phyloP scores from a whole-genome alignment of 1,139 yeast species.

The Saccharomyces hybrid region DNA sequence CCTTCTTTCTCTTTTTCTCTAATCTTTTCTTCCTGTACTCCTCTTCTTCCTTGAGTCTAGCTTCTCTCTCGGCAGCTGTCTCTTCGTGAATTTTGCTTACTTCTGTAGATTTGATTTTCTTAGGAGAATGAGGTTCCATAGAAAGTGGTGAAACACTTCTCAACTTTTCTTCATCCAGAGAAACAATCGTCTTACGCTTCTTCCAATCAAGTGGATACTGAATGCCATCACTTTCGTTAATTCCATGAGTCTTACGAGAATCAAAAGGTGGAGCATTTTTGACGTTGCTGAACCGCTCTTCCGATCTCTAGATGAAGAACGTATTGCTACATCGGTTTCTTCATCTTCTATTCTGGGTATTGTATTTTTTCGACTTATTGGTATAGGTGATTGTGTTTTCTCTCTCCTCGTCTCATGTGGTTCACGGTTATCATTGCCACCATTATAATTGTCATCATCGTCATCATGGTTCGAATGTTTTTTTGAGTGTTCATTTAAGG shows the following conservation, averaged over 20 bases:
- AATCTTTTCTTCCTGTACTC: constrained; percentile 30
- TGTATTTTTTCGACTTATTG: constrained; percentile 4
- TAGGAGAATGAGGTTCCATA: neutral
- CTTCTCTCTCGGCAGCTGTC: constrained; percentile 31
- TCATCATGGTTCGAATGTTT: neutral
- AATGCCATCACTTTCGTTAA: neutral
- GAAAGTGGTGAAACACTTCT: neutral
- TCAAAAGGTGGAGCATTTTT: neutral
- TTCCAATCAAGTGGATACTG: neutral
- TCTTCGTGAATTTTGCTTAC: constrained; percentile 14
- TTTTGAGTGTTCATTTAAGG: constrained; percentile 8
- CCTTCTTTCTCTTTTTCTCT: constrained; percentile 31
- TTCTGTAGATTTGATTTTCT: neutral
- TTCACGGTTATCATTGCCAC: neutral
- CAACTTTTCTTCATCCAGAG: neutral
- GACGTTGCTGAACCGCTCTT: too few relatives aligned
- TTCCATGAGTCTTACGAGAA: neutral
- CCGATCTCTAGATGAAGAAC: too few relatives aligned
- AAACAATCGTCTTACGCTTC: neutral
- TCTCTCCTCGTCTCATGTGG: constrained; percentile 3
- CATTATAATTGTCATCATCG: neutral
- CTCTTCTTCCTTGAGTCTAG: constrained; percentile 28
- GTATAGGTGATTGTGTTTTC: constrained; percentile 1
- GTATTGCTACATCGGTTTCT: neutral
- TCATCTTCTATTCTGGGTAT: constrained; percentile 3